A percentile compares a stretch with the other conserved stretches of the same genome.
Evolutionary conservation across 805 yeast genomes (phyloP).

Genomic region (Wickerhamomyces chambardii): DNA sequence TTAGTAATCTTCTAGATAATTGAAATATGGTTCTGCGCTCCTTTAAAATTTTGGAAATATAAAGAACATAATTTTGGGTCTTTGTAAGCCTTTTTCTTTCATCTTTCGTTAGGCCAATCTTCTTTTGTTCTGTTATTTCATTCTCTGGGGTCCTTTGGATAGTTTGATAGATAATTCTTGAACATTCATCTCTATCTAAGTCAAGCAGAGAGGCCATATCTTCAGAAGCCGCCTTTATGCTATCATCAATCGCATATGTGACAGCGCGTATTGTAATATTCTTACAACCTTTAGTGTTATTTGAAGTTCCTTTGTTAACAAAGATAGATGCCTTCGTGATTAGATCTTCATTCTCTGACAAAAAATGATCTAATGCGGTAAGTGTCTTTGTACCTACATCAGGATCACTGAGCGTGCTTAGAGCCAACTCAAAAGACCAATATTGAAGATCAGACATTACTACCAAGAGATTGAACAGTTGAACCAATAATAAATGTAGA

Average conservation of each 20-base stretch:
- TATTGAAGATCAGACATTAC: neutral
- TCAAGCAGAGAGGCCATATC: slow-evolving; percentile 28
- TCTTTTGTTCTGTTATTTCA: slow-evolving; percentile 2
- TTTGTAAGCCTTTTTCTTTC: slow-evolving; percentile 24
- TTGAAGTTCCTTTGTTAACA: neutral
- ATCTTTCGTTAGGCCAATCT: slow-evolving; percentile 9
- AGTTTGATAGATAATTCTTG: slow-evolving; percentile 1
- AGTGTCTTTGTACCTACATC: slow-evolving; percentile 1
- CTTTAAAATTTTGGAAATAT: slow-evolving; percentile 30
- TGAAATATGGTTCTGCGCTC: slow-evolving; percentile 45
- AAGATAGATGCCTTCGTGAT: slow-evolving; percentile 7
- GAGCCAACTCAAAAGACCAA: slow-evolving; percentile 17
- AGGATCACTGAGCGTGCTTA: slow-evolving; percentile 8
- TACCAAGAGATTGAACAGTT: too few species aligned
- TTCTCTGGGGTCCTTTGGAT: slow-evolving; percentile 3
- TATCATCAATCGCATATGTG: slow-evolving; percentile 24
- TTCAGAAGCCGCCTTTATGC: slow-evolving; percentile 28
- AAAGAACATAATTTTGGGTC: slow-evolving; percentile 22
- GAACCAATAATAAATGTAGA: too few species aligned
- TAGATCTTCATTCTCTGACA: slow-evolving; percentile 5
- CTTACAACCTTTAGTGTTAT: slow-evolving; percentile 10
- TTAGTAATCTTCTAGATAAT: slow-evolving; percentile 23
- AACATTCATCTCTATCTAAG: slow-evolving; percentile 34
- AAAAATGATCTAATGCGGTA: slow-evolving; percentile 11
- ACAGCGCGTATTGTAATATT: slow-evolving; percentile 30